Evolutionary conservation across 2,329 filamentous ascomycete species (phyloP), one percentile per base, ranked within the genome.

Genomic region (Epichloe hybrida): DNA sequence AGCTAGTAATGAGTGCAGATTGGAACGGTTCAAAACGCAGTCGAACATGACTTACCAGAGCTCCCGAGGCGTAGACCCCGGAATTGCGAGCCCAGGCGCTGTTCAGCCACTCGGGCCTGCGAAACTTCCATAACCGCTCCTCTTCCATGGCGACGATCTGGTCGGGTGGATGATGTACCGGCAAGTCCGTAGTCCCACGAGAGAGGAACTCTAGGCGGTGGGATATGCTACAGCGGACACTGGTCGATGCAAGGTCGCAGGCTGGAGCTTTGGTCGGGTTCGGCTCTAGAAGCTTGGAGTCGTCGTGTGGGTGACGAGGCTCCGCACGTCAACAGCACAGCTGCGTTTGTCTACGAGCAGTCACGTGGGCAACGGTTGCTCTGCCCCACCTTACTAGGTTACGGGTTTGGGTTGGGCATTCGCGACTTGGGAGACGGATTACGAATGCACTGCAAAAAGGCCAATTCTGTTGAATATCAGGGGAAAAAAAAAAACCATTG

Each of bases 81-180:
- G 77, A 70, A 58, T 81, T 81, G 61, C 80, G 79, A 55, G 77
- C 77, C 70, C 75, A 79, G 56, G 75, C 72, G 65, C 74, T 81
- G 69, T 80, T 82, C 52, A 83, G 72, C 80, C 80, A 84, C 62
- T 81, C 79, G 50, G 81, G 81, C 72, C 70, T 75, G 65, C 72
- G 66, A 62, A 84, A 84, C 70, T 82, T 83, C 75, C 76, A 84
- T 58, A 84, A 77, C 51, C 80, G 77, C 53, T 83, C 79, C 57
- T 83, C 79, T 55, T 80, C 76, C 77, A 81, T 81, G 47, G 36
- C 64, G 58, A 9, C 23, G 41, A 27, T 40, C 43, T 21, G 13
- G 15, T 6, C n/a, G 13, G 13, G 27, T 23, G 4, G 8, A 6
- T 11, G 31, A 35, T 34, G 11, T 31, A 4, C 21, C 23, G 21